These are phyloP conservation scores for Auriscalpium vulgare DNA, from an alignment of 768 basidiomycete genomes.

Conservation along the genomic window DNA sequence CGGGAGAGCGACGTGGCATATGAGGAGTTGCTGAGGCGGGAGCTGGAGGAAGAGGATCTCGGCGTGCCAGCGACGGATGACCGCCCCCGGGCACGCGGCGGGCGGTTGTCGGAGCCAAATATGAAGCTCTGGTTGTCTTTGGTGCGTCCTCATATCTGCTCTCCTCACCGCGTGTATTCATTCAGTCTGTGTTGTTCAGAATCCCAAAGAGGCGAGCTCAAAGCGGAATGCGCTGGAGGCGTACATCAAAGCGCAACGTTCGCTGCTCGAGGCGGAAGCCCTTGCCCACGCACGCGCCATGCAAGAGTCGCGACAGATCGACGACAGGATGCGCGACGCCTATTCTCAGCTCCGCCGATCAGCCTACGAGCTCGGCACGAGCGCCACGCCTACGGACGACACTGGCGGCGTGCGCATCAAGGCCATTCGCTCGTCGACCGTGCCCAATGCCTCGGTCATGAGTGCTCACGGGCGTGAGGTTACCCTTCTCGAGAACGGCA, in stretches of 20 bases:
- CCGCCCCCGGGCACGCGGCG: conserved; percentile 58
- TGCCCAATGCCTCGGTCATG: conserved; percentile 24
- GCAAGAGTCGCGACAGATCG: conserved; percentile 70
- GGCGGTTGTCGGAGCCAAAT: conserved; percentile 67
- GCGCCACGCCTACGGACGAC: conserved; percentile 43
- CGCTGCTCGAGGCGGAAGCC: conserved; percentile 76
- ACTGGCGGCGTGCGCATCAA: conserved; percentile 63
- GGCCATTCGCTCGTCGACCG: conserved; percentile 36
- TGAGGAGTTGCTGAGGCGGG: conserved; percentile 67
- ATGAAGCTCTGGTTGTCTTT: conserved; percentile 73
- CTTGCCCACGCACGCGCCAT: conserved; percentile 69
- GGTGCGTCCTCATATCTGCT: conserved; percentile 34
- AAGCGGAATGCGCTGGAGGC: conserved; percentile 73
- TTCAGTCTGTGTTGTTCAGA: conserved; percentile 38
- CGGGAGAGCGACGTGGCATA: conserved; percentile 79
- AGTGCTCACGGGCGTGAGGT: conserved; percentile 58
- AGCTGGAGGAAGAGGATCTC: conserved; percentile 56
- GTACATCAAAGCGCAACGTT: conserved; percentile 78
- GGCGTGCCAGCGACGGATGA: conserved; percentile 47
- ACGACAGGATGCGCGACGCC: conserved; percentile 71
- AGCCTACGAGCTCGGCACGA: conserved; percentile 56
- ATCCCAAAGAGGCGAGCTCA: conserved; percentile 82
- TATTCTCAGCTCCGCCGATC: conserved; percentile 76
- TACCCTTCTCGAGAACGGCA: conserved; percentile 78
- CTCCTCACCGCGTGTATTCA: neutral